These are phyloP conservation scores for Cytospora piceicola DNA, from an alignment of 2,329 filamentous ascomycete genomes.

Conservation along the genomic window DNA sequence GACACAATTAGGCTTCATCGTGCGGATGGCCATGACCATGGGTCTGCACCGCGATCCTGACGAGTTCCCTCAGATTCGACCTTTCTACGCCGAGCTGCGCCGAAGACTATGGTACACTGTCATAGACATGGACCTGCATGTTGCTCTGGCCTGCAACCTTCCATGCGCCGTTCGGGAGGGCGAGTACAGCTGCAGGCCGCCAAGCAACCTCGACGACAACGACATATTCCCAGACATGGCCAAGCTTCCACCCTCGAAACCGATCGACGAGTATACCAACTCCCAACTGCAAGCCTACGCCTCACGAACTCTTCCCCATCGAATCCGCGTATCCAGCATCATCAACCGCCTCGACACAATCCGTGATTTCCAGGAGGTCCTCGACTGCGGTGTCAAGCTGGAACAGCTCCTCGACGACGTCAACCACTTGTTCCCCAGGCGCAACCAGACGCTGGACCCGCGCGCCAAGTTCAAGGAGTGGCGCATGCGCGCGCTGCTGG, in stretches of 20 bases:
- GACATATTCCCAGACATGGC: slow-evolving; percentile 54
- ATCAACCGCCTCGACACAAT: slow-evolving; percentile 56
- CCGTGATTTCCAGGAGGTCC: slow-evolving; percentile 56
- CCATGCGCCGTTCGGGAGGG: slow-evolving; percentile 56
- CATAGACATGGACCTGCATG: slow-evolving; percentile 59
- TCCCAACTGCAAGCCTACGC: slow-evolving; percentile 59
- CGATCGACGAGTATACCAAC: slow-evolving; percentile 57
- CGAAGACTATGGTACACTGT: slow-evolving; percentile 62
- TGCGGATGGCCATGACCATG: slow-evolving; percentile 64
- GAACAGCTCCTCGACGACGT: slow-evolving; percentile 59
- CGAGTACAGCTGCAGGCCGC: slow-evolving; percentile 57
- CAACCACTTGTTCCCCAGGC: slow-evolving; percentile 53
- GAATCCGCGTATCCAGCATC: slow-evolving; percentile 55
- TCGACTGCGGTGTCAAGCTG: slow-evolving; percentile 57
- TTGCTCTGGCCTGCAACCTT: slow-evolving; percentile 56
- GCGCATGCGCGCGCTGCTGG: slow-evolving; percentile 54
- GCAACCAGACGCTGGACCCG: slow-evolving; percentile 47
- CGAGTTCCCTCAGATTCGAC: slow-evolving; percentile 54
- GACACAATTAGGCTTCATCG: slow-evolving; percentile 58
- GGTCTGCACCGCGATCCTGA: slow-evolving; percentile 60
- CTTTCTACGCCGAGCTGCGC: slow-evolving; percentile 57
- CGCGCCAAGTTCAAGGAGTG: slow-evolving; percentile 54
- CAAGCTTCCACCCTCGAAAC: slow-evolving; percentile 52
- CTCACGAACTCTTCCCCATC: slow-evolving; percentile 52
- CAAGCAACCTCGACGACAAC: slow-evolving; percentile 57